These are phyloP conservation scores for Kwoniella pini DNA, from an alignment of 768 basidiomycete genomes.

Conservation along the genomic window DNA sequence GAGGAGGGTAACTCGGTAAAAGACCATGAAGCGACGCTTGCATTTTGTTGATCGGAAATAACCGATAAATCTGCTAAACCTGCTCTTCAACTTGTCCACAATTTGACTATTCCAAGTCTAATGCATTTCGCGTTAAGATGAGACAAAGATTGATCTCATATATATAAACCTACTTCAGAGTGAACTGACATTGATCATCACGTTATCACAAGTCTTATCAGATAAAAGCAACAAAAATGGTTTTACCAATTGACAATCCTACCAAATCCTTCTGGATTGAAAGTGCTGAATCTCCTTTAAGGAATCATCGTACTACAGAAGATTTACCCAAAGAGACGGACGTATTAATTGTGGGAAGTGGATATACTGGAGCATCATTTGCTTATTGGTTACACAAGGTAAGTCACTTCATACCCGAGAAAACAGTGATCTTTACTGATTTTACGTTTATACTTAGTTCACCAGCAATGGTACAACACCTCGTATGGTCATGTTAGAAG, in stretches of 20 bases:
- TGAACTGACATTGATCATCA: no score
- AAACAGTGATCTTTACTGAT: not conserved
- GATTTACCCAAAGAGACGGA: constrained; percentile 24
- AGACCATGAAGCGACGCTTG: no score
- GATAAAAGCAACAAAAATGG: constrained; percentile 14
- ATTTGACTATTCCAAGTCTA: no score
- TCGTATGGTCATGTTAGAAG: constrained; percentile 32
- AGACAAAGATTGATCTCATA: no score
- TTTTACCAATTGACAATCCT: constrained; percentile 27
- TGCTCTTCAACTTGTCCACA: no score
- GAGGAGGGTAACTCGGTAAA: no score
- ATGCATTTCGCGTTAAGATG: no score
- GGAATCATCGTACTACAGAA: constrained; percentile 20
- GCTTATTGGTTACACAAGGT: constrained; percentile 32
- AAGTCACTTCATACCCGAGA: not conserved
- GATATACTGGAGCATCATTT: constrained; percentile 24
- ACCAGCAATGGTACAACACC: constrained; percentile 19
- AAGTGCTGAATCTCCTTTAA: constrained; percentile 24
- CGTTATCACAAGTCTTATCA: no score
- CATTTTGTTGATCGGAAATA: no score
- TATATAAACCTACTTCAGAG: no score
- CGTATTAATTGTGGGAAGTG: constrained; percentile 31
- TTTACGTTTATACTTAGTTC: constrained; percentile 11
- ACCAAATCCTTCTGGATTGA: constrained; percentile 36
- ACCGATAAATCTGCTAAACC: no score